These are phyloP conservation scores for Chytriomyces sp. DNA, from an alignment of 192 early-diverging fungal species.

Conservation along the genomic window DNA sequence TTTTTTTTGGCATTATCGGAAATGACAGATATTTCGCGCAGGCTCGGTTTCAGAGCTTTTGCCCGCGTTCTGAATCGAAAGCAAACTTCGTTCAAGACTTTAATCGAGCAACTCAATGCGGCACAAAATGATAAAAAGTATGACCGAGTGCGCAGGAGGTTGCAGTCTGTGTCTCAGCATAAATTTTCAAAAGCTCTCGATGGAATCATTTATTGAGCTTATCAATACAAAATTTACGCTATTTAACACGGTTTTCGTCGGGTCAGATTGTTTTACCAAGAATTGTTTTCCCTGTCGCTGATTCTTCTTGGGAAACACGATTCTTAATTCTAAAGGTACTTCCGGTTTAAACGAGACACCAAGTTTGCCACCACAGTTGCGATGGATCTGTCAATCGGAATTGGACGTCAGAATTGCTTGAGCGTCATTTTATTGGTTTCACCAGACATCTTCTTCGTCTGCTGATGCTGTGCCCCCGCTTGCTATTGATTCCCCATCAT, in stretches of 20 bases:
- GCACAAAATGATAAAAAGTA: conserved; percentile 12
- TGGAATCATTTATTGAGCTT: conserved; percentile 21
- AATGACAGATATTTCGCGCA: not conserved
- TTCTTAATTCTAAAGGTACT: too few species aligned
- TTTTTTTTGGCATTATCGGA: not conserved
- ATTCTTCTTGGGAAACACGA: not conserved
- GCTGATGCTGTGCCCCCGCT: conserved; percentile 27
- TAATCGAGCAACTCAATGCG: conserved; percentile 1
- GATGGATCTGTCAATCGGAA: too few species aligned
- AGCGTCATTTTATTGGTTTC: not conserved
- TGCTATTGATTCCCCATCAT: conserved; percentile 14
- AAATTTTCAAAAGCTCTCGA: conserved; percentile 17
- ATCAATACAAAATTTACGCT: not conserved
- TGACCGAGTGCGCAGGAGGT: not conserved
- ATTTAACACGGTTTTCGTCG: not conserved
- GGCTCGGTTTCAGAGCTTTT: conserved; percentile 32
- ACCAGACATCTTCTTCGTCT: conserved; percentile 15
- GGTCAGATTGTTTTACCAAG: not conserved
- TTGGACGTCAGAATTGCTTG: too few species aligned
- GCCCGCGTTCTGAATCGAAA: conserved; percentile 10
- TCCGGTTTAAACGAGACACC: too few species aligned
- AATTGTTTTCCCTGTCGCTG: not conserved
- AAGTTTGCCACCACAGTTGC: too few species aligned
- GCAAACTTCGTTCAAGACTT: conserved; percentile 10
- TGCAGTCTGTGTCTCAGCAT: conserved; percentile 13